These are phyloP conservation scores for Phytopythium oedochilum DNA, from an alignment of 352 stramenopile species.

Conservation along the genomic window DNA sequence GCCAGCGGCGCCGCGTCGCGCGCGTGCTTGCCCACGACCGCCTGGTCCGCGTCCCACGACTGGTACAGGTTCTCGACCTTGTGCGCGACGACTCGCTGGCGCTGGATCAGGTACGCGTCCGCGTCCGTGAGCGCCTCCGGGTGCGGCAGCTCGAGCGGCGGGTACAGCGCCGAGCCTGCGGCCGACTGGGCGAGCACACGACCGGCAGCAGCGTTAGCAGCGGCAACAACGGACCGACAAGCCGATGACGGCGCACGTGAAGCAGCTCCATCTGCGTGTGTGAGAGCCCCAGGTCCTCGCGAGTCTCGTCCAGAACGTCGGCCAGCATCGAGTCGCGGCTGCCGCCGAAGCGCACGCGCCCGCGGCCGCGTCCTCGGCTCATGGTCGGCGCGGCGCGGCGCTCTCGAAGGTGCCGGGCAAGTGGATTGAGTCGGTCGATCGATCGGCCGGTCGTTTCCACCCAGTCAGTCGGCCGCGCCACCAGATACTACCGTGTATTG, in stretches of 20 bases:
- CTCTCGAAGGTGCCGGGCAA: neutral
- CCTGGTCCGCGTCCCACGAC: constrained; percentile 38
- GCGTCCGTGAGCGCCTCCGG: constrained; percentile 47
- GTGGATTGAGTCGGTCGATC: neutral
- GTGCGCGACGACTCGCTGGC: constrained; percentile 59
- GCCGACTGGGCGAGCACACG: constrained; percentile 23
- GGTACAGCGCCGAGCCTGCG: constrained; percentile 42
- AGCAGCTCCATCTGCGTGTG: constrained; percentile 69
- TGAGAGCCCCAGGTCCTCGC: constrained; percentile 62
- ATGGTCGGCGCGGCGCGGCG: constrained; percentile 13
- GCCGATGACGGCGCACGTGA: constrained; percentile 23
- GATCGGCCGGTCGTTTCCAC: neutral
- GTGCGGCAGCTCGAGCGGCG: constrained; percentile 55
- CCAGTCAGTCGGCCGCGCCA: neutral
- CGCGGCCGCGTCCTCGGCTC: constrained; percentile 58
- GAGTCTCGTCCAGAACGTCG: constrained; percentile 67
- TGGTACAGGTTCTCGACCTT: constrained; percentile 71
- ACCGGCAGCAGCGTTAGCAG: neutral
- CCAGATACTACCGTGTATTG: neutral
- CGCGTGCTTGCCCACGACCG: constrained; percentile 12
- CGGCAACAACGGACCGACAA: no score
- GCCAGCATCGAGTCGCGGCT: constrained; percentile 62
- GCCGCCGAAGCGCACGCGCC: constrained; percentile 67
- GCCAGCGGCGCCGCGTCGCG: constrained; percentile 23
- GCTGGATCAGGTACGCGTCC: constrained; percentile 66